Conservation (phyloP, 2,329 filamentous ascomycete genomes). For the Colletotrichum lini region DNA sequence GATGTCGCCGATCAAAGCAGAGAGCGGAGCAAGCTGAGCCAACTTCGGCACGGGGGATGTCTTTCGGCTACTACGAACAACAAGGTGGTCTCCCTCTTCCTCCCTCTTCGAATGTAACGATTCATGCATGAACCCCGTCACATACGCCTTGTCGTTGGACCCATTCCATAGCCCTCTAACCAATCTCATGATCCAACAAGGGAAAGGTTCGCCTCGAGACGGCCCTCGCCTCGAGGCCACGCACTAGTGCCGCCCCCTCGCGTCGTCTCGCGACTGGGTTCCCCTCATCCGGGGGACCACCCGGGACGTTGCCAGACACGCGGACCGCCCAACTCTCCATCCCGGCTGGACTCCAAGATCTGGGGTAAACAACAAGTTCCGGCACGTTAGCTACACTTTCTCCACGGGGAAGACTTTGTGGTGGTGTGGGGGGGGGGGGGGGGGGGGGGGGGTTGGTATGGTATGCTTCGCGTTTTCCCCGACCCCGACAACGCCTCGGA, state of each 20-base stretch:
- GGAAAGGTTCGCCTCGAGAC: slow-evolving; percentile 8
- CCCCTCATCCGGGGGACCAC: slow-evolving; percentile 24
- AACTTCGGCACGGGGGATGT: background rate
- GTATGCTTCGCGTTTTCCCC: background rate
- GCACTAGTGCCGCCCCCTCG: background rate
- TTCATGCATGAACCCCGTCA: background rate
- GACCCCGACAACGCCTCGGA: background rate
- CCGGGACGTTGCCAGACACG: background rate
- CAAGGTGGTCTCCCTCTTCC: too few relatives aligned
- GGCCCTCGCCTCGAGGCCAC: slow-evolving; percentile 23
- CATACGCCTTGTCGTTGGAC: background rate
- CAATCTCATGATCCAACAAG: background rate
- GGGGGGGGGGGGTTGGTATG: background rate
- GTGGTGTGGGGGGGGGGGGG: background rate
- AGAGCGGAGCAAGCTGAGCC: background rate
- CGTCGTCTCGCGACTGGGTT: background rate
- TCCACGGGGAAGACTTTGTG: slow-evolving; percentile 16
- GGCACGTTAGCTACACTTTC: slow-evolving; percentile 15
- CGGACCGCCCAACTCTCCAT: background rate
- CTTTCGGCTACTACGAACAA: background rate
- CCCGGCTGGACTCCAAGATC: slow-evolving; percentile 2
- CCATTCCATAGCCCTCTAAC: background rate
- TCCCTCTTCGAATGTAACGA: background rate
- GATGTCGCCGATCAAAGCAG: background rate
- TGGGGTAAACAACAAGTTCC: slow-evolving; percentile 13